These are phyloP conservation scores for Grosmannia huntii DNA, from an alignment of 2,329 filamentous ascomycete genomes.

Conservation along the genomic window DNA sequence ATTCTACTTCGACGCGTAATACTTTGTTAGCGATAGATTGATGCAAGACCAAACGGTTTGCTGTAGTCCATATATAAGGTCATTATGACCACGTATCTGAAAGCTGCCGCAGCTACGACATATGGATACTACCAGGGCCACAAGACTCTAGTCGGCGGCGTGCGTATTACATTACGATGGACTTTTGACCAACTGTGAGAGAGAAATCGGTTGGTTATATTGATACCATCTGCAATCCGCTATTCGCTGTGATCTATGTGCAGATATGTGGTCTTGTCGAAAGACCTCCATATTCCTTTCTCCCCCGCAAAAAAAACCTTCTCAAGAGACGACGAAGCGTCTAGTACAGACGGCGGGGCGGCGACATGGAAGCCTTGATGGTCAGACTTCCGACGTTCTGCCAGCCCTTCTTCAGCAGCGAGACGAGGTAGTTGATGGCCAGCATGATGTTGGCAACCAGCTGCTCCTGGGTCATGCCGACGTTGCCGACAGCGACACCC, in stretches of 20 bases:
- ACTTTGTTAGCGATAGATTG: too few relatives aligned
- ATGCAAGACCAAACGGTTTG: too few relatives aligned
- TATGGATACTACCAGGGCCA: too few relatives aligned
- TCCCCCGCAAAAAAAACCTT: neutral
- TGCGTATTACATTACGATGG: too few relatives aligned
- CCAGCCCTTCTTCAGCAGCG: slow-evolving; percentile 99
- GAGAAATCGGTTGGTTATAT: neutral
- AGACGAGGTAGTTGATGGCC: slow-evolving; percentile 99
- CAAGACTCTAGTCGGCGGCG: too few relatives aligned
- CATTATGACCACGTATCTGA: too few relatives aligned
- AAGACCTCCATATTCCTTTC: neutral
- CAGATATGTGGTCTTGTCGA: neutral
- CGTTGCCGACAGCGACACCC: slow-evolving; percentile 98
- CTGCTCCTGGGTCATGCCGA: slow-evolving; percentile 93
- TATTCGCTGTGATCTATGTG: neutral
- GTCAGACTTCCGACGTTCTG: slow-evolving; percentile 99
- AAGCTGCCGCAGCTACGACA: too few relatives aligned
- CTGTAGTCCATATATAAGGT: too few relatives aligned
- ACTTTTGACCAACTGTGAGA: too few relatives aligned
- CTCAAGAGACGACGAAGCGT: neutral
- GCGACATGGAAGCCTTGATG: slow-evolving; percentile 99
- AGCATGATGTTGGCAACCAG: slow-evolving; percentile 98
- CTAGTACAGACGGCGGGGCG: slow-evolving; percentile 96
- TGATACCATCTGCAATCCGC: neutral
- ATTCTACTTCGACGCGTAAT: slow-evolving; percentile 14